Conservation (phyloP, 1,284 basidiomycete genomes). For the Neotropicomus parvogracilis region DNA sequence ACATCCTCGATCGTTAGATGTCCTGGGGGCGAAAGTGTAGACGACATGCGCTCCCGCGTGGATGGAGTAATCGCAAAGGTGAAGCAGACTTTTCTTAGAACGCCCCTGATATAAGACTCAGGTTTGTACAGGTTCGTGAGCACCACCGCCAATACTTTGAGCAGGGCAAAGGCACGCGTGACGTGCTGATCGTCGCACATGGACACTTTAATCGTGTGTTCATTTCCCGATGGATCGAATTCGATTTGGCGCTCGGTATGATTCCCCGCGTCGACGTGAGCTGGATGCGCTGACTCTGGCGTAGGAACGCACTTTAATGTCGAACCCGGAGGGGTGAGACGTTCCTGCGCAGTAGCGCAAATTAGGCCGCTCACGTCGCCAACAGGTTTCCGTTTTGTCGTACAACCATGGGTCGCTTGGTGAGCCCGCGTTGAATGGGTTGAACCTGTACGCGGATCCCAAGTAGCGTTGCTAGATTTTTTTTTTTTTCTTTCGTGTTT, state of each 20-base stretch:
- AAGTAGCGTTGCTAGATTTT: slow-evolving; percentile 25
- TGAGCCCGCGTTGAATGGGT: slow-evolving; percentile 71
- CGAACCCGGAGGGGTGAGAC: slow-evolving; percentile 71
- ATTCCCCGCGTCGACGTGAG: neutral
- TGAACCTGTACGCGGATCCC: slow-evolving; percentile 64
- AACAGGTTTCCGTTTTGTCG: slow-evolving; percentile 62
- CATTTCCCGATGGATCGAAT: slow-evolving; percentile 76
- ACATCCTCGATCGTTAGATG: slow-evolving; percentile 47
- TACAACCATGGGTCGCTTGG: slow-evolving; percentile 76
- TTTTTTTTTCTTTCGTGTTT: slow-evolving; percentile 13
- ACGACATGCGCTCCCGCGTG: slow-evolving; percentile 76
- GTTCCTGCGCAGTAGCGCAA: neutral
- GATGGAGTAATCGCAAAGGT: slow-evolving; percentile 74
- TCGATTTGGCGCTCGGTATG: slow-evolving; percentile 63
- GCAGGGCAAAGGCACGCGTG: slow-evolving; percentile 58
- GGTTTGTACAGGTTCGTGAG: slow-evolving; percentile 57
- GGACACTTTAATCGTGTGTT: slow-evolving; percentile 85
- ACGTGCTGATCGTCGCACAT: slow-evolving; percentile 75
- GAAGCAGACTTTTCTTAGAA: neutral
- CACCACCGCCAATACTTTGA: slow-evolving; percentile 73
- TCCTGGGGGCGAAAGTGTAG: slow-evolving; percentile 80
- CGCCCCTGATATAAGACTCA: slow-evolving; percentile 1
- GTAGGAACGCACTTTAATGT: slow-evolving; percentile 76
- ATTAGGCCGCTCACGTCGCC: slow-evolving; percentile 3
- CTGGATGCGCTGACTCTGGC: slow-evolving; percentile 5